Evolutionary conservation across 1,284 basidiomycete species (phyloP), one percentile per base, ranked within the genome.

Genomic region (Malassezia restricta): DNA sequence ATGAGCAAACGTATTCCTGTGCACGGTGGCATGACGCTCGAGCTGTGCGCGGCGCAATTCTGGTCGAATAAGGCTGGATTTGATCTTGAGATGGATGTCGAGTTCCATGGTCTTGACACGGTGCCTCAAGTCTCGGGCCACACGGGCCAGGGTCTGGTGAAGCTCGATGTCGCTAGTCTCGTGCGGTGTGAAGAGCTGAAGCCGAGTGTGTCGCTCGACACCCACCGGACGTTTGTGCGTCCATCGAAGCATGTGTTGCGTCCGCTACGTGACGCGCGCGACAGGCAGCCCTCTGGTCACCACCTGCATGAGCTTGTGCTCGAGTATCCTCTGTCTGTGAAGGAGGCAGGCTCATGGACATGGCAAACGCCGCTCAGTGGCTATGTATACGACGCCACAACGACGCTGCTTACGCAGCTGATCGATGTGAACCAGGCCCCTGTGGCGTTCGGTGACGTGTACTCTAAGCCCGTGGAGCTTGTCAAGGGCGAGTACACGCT

Each of bases 31-130:
- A 56, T 62, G 51, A 74, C 73, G 7, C 58, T 74, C 57, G 73
- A 74, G 45, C 53, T 74, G 28, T 71, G 66, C 53, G 61, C 66
- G 3, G 71, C 73, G 12, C 68, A 74, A 58, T 71, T 72, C 59
- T 74, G 71, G 68, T 66, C 64, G 46, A 62, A 62, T 46, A 58
- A 60, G 41, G 61, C 65, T 8, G 63, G 59, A 2, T 72, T 74
- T 40, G 68, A 73, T 40, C 49, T 74, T 11, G 69, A 71, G 38
- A 47, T 72, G 27, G 62, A 64, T 24, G 50, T 74, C 15, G 71
- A 74, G 47, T 74, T 74, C 61, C 73, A 74, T 54, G 73, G 73
- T 30, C n/a, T 54, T 14, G 33, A 45, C 15, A 11, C 38, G 24
- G 38, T 17, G 43, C 29, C 33, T 3, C 7, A 27, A 17, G 12